Evolutionary conservation across 768 basidiomycete genomes (phyloP), one percentile per base, ranked within the genome.

Genomic region (Pleurotus giganteus): DNA sequence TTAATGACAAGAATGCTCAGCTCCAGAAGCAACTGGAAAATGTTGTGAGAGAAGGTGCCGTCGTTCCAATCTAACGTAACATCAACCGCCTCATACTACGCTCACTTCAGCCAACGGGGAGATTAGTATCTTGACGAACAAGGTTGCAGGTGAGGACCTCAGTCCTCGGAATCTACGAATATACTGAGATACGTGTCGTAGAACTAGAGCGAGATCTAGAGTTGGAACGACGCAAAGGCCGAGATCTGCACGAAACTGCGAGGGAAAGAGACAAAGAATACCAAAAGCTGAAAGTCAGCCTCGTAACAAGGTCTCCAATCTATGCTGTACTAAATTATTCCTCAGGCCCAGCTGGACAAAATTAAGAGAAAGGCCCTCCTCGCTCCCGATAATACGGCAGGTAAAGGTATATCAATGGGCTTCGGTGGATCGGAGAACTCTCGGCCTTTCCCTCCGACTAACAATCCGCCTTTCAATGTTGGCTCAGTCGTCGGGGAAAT

Each of bases 261-360:
- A 79, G 84, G 61, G 90, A 92, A 62, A 78, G 85, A 61, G 91
- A 93, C 58, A 91, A 88, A 63, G 92, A 93, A 63, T 94, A 93
- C 63, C 88, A 89, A 54, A 92, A 90, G 64, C 80, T 94, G 36
- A 94, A 93, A 78, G 91, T 83, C 26, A 27, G 49, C 26, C 52
- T 28, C 9, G 15, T 27, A 49, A 41, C 32, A 44, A 26, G 8
- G 42, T n/a, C 26, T 32, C 50, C 28, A 5, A 23, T 36, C 36
- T 27, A 36, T 23, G 9, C 27, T 23, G 9, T 24, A 39, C 36
- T 58, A 11, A 42, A 45, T 43, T 34, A 23, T 47, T 7, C 24
- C 44, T 7, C 55, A 92, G 91, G 73, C 72, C 37, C 88, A 91
- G 61, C 81, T 87, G 57, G 91, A 94, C 65, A 91, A 89, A 65